phyloP scores from a whole-genome alignment of 371 early-diverging fungal species.

The Lichtheimia ramosa region DNA sequence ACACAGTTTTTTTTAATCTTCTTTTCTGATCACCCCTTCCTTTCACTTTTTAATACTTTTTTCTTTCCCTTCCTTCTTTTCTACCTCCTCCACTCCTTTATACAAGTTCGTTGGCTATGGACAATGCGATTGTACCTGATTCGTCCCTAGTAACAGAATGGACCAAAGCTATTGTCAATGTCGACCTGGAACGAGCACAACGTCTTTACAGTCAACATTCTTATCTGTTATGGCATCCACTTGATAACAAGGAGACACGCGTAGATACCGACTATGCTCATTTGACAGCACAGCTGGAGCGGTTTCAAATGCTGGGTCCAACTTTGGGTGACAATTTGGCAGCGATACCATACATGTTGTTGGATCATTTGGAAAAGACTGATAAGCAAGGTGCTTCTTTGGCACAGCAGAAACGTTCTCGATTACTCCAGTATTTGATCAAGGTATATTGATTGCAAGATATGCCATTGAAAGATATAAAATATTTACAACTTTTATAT shows the following conservation, averaged over 20 bases:
- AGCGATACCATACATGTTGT: conserved; percentile 12
- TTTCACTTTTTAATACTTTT: conserved; percentile 9
- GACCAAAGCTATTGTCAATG: conserved; percentile 29
- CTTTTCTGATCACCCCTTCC: conserved; percentile 9
- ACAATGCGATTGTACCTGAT: conserved; percentile 7
- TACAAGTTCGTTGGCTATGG: conserved; percentile 2
- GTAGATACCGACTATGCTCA: conserved; percentile 18
- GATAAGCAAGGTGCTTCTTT: conserved; percentile 3
- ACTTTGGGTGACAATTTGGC: not conserved
- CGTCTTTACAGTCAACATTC: conserved; percentile 21
- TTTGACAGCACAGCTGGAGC: conserved; percentile 14
- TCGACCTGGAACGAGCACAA: conserved; percentile 22
- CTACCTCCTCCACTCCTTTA: conserved; percentile 11
- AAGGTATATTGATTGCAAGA: conserved; percentile 10
- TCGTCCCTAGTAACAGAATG: conserved; percentile 23
- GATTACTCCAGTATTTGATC: conserved; percentile 29
- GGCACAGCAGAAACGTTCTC: conserved; percentile 16
- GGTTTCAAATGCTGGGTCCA: conserved; percentile 13
- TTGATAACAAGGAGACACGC: conserved; percentile 16
- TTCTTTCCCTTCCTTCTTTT: conserved; percentile 1
- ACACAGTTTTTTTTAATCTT: not conserved
- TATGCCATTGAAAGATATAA: too few relatives aligned
- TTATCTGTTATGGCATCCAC: conserved; percentile 34
- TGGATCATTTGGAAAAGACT: conserved; percentile 15
- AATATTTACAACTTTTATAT: not conserved